phyloP scores from a whole-genome alignment of 352 stramenopile species.

The Phytophthora fragariae region DNA sequence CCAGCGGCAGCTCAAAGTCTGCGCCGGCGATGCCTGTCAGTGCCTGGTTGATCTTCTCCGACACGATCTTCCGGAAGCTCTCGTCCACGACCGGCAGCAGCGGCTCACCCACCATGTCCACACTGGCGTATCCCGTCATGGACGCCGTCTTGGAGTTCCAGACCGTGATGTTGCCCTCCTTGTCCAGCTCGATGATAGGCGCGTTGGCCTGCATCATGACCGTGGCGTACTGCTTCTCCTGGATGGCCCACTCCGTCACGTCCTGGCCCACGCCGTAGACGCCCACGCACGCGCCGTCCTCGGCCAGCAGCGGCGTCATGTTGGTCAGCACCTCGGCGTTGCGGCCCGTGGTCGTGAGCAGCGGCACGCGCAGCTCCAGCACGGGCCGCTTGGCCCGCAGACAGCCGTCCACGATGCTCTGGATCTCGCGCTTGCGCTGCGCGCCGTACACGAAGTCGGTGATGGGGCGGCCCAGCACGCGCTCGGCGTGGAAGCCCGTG shows the following conservation, averaged over 20 bases:
- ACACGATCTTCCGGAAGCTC: conserved; percentile 53
- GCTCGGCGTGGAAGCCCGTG: conserved; percentile 52
- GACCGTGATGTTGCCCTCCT: conserved; percentile 67
- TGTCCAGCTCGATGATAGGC: conserved; percentile 82
- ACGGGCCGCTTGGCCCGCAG: conserved; percentile 49
- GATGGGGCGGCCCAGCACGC: conserved; percentile 52
- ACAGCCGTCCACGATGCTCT: conserved; percentile 34
- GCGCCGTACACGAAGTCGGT: conserved; percentile 62
- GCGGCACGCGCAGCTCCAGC: conserved; percentile 56
- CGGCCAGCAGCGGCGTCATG: conserved; percentile 56
- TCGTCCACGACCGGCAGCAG: conserved; percentile 56
- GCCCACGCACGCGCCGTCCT: conserved; percentile 51
- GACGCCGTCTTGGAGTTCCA: conserved; percentile 68
- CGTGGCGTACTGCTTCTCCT: conserved; percentile 64
- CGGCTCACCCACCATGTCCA: conserved; percentile 56
- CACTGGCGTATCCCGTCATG: conserved; percentile 59
- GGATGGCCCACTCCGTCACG: conserved; percentile 57
- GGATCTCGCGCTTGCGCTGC: conserved; percentile 43
- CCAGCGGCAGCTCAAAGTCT: conserved; percentile 60
- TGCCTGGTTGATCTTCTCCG: conserved; percentile 60
- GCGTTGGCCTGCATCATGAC: conserved; percentile 82
- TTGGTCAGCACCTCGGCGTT: conserved; percentile 63
- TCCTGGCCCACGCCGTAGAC: conserved; percentile 67
- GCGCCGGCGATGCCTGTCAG: conserved; percentile 51
- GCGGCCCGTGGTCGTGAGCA: conserved; percentile 52